Conservation (phyloP, 805 yeast genomes). For the Nakazawaea wyomingensis region DNA sequence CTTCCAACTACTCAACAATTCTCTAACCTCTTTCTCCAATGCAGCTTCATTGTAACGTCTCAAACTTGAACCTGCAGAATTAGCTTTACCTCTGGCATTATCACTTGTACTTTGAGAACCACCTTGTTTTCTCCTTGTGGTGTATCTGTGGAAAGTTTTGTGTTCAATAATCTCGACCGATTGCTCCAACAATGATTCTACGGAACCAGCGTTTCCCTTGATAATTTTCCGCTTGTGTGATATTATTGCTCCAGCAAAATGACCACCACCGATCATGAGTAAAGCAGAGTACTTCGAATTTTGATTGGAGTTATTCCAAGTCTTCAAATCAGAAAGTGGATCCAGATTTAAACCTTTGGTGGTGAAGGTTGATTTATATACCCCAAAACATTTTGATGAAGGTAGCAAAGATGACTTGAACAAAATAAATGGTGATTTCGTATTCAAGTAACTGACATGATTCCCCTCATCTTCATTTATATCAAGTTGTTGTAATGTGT, state of each 20-base stretch:
- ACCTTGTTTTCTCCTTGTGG: constrained; percentile 96
- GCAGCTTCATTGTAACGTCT: constrained; percentile 90
- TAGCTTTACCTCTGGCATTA: constrained; percentile 90
- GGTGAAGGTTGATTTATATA: constrained; percentile 60
- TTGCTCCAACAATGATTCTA: constrained; percentile 48
- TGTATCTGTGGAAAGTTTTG: constrained; percentile 89
- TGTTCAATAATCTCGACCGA: constrained; percentile 63
- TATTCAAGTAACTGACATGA: constrained; percentile 49
- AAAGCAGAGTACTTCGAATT: constrained; percentile 55
- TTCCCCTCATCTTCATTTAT: constrained; percentile 27
- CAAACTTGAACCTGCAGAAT: constrained; percentile 88
- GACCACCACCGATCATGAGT: constrained; percentile 96
- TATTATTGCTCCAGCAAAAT: constrained; percentile 92
- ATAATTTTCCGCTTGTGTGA: constrained; percentile 58
- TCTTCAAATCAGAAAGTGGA: constrained; percentile 46
- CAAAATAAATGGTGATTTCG: constrained; percentile 64
- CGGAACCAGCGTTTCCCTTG: constrained; percentile 48
- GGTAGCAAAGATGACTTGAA: constrained; percentile 47
- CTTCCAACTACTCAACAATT: constrained; percentile 63
- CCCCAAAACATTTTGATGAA: constrained; percentile 48
- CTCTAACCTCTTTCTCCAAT: constrained; percentile 70
- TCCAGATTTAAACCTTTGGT: constrained; percentile 29
- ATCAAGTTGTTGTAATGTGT: neutral
- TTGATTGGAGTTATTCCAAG: constrained; percentile 26
- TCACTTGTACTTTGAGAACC: constrained; percentile 94